These are phyloP conservation scores for Hypoxylon cercidicola DNA, from an alignment of 495 filamentous ascomycete genomes.

Conservation along the genomic window DNA sequence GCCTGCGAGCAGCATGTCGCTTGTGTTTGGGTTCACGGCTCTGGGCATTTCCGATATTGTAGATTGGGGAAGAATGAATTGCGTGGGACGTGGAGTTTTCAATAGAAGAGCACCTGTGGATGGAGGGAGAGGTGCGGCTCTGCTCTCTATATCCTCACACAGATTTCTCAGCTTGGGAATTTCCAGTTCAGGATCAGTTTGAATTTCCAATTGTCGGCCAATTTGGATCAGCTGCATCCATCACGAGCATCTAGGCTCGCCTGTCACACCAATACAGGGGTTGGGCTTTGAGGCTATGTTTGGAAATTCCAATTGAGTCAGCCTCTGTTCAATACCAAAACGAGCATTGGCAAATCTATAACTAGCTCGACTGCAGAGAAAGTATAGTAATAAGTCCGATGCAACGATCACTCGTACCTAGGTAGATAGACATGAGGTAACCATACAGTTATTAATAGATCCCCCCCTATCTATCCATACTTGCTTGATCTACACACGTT, in stretches of 20 bases:
- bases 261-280: conserved; percentile 4
- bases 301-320: conserved; percentile 7
- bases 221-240: background rate
- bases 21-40: background rate
- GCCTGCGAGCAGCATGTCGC: conserved; percentile 1
- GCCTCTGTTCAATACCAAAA: background rate
- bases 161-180: background rate
- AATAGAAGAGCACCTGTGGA: background rate
- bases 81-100: background rate
- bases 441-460: too few relatives aligned
- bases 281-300: conserved; percentile 3
- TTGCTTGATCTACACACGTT: too few relatives aligned
- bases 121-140: conserved; percentile 5
- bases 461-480: too few relatives aligned
- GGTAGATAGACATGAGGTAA: too few relatives aligned
- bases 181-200: background rate
- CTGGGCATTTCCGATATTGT: background rate
- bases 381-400: too few relatives aligned
- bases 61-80: background rate
- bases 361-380: background rate
- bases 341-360: background rate
- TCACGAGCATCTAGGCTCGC: background rate
- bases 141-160: conserved; percentile 3
- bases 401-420: too few relatives aligned
- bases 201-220: conserved; percentile 2